Conservation (phyloP, 805 yeast species). For the Torulaspora quercuum region DNA sequence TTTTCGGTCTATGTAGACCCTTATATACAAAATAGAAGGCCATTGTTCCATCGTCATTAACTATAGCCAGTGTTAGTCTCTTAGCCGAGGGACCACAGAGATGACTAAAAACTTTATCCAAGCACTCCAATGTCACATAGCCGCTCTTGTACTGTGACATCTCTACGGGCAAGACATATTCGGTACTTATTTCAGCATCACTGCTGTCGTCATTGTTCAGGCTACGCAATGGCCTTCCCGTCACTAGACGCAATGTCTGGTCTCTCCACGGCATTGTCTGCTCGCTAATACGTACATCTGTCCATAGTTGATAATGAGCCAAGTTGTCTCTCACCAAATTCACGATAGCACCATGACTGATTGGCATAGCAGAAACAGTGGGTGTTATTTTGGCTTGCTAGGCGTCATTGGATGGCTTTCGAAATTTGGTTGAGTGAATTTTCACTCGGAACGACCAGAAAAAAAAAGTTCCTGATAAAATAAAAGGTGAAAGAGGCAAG, state of each 20-base stretch:
- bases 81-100: conserved; percentile 29
- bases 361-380: too few relatives aligned
- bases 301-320: conserved; percentile 32
- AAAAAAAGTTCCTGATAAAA: too few relatives aligned
- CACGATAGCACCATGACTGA: conserved; percentile 56
- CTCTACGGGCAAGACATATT: conserved; percentile 33
- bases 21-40: conserved; percentile 67
- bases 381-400: too few relatives aligned
- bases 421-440: conserved; percentile 1
- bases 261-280: conserved; percentile 18
- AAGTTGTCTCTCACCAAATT: conserved; percentile 34
- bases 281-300: conserved; percentile 20
- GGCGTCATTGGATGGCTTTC: background rate
- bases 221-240: conserved; percentile 27
- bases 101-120: conserved; percentile 22
- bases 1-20: conserved; percentile 63
- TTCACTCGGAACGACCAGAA: conserved; percentile 3
- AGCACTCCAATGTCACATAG: conserved; percentile 24
- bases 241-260: conserved; percentile 15
- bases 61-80: conserved; percentile 52
- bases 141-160: conserved; percentile 29
- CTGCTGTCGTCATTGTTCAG: conserved; percentile 25
- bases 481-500: conserved; percentile 1
- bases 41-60: conserved; percentile 63
- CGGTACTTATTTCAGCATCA: conserved; percentile 13